A percentile compares a stretch with the other conserved stretches of the same genome.
Conservation (phyloP, 441 rosid genomes). For the Croton laevigatus region DNA sequence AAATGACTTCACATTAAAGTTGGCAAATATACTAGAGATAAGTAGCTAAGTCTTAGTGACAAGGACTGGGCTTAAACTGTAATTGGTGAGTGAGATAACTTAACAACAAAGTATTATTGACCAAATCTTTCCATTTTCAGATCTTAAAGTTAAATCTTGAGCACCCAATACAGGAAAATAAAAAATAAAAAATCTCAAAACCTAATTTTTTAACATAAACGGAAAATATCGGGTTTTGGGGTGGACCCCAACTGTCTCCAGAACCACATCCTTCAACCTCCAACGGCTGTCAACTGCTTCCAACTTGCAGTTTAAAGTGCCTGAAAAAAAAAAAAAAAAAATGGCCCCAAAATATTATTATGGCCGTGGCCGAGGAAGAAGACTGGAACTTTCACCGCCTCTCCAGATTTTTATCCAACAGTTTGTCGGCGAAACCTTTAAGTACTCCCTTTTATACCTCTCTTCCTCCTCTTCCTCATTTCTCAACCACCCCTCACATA, state of each 20-base stretch:
- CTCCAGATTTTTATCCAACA: conserved; percentile 43
- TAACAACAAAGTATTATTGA: conserved; percentile 33
- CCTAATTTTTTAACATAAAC: no score
- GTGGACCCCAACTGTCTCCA: background rate
- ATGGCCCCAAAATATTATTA: background rate
- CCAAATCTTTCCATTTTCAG: conserved; percentile 7
- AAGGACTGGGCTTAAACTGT: no score
- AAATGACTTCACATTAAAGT: no score
- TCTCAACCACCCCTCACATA: conserved; percentile 11
- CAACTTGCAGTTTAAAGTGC: background rate
- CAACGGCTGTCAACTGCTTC: no score
- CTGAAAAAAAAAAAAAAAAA: background rate
- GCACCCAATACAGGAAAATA: no score
- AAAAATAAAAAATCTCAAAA: no score
- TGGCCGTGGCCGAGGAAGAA: conserved; percentile 22
- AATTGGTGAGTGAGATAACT: conserved; percentile 10
- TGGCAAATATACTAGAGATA: no score
- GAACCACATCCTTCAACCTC: no score
- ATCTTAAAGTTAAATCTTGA: background rate
- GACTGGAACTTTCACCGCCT: conserved; percentile 44
- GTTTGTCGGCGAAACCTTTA: conserved; percentile 50
- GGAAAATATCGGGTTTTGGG: no score
- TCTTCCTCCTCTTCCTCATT: background rate
- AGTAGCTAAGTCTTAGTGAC: no score
- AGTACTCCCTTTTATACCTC: conserved; percentile 25